Evolutionary conservation across 192 early-diverging fungal genomes (phyloP).

Genomic region (Mortierella antarctica): DNA sequence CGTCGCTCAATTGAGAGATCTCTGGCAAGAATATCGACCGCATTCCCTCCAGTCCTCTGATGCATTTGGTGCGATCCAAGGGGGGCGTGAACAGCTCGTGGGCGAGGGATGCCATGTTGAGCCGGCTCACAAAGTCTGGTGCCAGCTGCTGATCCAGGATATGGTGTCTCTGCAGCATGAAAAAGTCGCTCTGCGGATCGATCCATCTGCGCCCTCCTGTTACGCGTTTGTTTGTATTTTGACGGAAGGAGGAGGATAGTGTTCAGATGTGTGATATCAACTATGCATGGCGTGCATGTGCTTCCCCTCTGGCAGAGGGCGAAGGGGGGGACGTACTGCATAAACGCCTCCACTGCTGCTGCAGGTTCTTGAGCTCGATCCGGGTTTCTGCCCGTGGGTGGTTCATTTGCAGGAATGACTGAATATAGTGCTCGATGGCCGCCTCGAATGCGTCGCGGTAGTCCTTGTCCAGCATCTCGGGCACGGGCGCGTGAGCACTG

Average conservation of each 20-base stretch:
- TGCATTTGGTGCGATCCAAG: neutral
- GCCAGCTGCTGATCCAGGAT: slow-evolving; percentile 9
- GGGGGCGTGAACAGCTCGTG: neutral
- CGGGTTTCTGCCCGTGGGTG: too few species aligned
- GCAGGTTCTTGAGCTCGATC: too few species aligned
- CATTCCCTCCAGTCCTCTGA: slow-evolving; percentile 7
- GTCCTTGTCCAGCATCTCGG: too few species aligned
- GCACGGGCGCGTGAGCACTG: too few species aligned
- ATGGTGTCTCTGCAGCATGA: slow-evolving; percentile 1
- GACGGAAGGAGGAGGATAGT: neutral
- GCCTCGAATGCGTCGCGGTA: too few species aligned
- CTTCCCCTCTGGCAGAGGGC: too few species aligned
- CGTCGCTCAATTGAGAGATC: neutral
- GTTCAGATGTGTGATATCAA: neutral
- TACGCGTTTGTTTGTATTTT: neutral
- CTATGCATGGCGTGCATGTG: neutral
- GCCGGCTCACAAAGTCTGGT: neutral
- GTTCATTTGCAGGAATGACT: too few species aligned
- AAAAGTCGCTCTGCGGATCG: neutral
- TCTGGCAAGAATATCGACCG: neutral
- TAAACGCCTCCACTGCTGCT: too few species aligned
- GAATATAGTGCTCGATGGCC: too few species aligned
- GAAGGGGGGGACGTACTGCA: too few species aligned
- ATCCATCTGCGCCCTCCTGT: slow-evolving; percentile 6
- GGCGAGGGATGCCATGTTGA: slow-evolving; percentile 28